Evolutionary conservation across 495 filamentous ascomycete genomes (phyloP), one percentile per base, ranked within the genome.

Genomic region (Hypoxylon intermedium): DNA sequence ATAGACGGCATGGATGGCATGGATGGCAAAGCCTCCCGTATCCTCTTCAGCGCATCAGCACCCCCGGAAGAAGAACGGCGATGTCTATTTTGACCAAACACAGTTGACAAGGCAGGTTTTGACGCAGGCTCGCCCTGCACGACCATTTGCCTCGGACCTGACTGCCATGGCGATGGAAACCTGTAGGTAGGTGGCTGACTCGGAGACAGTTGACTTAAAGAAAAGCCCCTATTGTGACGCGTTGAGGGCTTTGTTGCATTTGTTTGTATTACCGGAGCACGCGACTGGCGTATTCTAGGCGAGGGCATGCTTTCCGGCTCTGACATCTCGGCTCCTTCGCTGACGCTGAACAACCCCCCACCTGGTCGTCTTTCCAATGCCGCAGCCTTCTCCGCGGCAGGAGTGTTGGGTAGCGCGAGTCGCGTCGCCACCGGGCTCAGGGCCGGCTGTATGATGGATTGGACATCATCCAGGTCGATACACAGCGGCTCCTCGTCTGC

Each of bases 331-430:
- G 52, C 38, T 1, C 45, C 58, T 19, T 71, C 62, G 23, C 48
- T 41, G n/a, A 64, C 55, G 57, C 50, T 51, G 52, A 90, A 87
- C 19, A 79, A 72, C 11, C 77, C 80, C 38, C 82, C 85, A 0
- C 72, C 82, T 11, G 82, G 77, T 16, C 80, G 51, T 15, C 75
- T 67, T 43, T 89, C 85, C 76, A 96, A 75, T 0, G 84, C 84
- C 0, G 86, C 84, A 26, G 75, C 84, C 75, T 90, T 93, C 68
- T 95, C 91, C 31, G 86, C 84, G 7, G 87, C 85, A 1, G 91
- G 87, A 0, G 89, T 93, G 38, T 78, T 79, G 11, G 89, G 83
- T 15, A 86, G 84, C 24, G 86, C 87, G 54, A 96, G 79, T 36
- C 87, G 82, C 43, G 85, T 89, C 34, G 93, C 92, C 12, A 79